These are phyloP conservation scores for Ehretia macrophylla DNA, from an alignment of 257 asterid species.

Conservation along the genomic window DNA sequence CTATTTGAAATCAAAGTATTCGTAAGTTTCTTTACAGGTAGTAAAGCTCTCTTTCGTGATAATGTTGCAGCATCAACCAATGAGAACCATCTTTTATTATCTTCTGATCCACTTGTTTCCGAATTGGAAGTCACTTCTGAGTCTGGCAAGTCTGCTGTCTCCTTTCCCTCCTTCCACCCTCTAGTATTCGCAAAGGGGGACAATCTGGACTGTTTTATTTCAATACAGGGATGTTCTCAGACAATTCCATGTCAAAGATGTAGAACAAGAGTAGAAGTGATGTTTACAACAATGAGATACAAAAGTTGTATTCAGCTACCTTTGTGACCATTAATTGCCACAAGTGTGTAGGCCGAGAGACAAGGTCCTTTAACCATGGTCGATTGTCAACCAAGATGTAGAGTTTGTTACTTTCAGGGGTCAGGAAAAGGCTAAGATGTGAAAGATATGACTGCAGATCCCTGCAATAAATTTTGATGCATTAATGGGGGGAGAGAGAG, in stretches of 20 bases:
- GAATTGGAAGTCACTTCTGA: constrained; percentile 37
- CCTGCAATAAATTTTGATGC: constrained; percentile 33
- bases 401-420: constrained; percentile 70
- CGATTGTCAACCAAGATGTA: constrained; percentile 87
- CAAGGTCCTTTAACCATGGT: constrained; percentile 89
- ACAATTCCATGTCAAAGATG: neutral
- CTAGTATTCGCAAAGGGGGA: constrained; percentile 91
- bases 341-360: constrained; percentile 70
- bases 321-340: constrained; percentile 98
- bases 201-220: constrained; percentile 68
- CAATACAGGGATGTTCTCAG: constrained; percentile 3
- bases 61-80: constrained; percentile 62
- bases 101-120: constrained; percentile 31
- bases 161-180: constrained; percentile 52
- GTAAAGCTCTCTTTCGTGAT: constrained; percentile 80
- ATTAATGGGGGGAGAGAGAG: neutral
- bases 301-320: constrained; percentile 42
- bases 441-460: constrained; percentile 96
- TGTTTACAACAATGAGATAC: neutral
- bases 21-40: constrained; percentile 82
- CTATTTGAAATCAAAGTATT: constrained; percentile 67
- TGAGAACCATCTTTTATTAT: constrained; percentile 60
- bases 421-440: constrained; percentile 73
- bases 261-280: neutral
- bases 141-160: constrained; percentile 29